Percentiles rank a stretch among this genome's conserved stretches.
phyloP scores from a whole-genome alignment of 768 basidiomycete species.

The Omphalotus guepiniiformis region DNA sequence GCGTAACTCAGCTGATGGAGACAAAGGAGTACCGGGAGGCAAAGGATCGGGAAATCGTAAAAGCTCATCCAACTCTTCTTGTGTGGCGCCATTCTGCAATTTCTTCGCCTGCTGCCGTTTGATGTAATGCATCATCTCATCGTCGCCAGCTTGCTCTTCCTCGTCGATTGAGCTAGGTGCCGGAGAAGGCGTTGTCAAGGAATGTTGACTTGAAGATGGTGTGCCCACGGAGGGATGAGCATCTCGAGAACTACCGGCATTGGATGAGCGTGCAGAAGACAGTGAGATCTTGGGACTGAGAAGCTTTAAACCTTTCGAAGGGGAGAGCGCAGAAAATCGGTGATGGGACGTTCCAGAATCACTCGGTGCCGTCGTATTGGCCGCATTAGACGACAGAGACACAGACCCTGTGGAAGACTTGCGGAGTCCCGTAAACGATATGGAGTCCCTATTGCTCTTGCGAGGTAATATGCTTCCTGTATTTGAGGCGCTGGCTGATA shows the following conservation, averaged over 20 bases:
- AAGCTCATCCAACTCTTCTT: slow-evolving; percentile 83
- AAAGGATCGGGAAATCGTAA: slow-evolving; percentile 91
- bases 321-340: slow-evolving; percentile 80
- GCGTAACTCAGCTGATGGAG: slow-evolving; percentile 62
- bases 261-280: slow-evolving; percentile 51
- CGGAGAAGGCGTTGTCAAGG: slow-evolving; percentile 82
- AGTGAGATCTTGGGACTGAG: slow-evolving; percentile 75
- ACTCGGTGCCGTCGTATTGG: slow-evolving; percentile 32
- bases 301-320: slow-evolving; percentile 79
- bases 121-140: slow-evolving; percentile 96
- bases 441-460: slow-evolving; percentile 73
- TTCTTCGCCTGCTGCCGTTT: slow-evolving; percentile 87
- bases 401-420: slow-evolving; percentile 83
- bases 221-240: slow-evolving; percentile 50
- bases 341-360: slow-evolving; percentile 39
- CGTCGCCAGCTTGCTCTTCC: slow-evolving; percentile 85
- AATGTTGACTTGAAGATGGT: slow-evolving; percentile 70
- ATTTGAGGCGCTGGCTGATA: slow-evolving; percentile 41
- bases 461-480: slow-evolving; percentile 48
- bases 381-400: slow-evolving; percentile 58
- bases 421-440: slow-evolving; percentile 72
- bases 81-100: slow-evolving; percentile 74
- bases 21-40: slow-evolving; percentile 57
- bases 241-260: slow-evolving; percentile 45
- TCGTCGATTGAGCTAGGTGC: slow-evolving; percentile 75